phyloP scores from a whole-genome alignment of 345 rosid genomes.

The Syzygium aqueum region DNA sequence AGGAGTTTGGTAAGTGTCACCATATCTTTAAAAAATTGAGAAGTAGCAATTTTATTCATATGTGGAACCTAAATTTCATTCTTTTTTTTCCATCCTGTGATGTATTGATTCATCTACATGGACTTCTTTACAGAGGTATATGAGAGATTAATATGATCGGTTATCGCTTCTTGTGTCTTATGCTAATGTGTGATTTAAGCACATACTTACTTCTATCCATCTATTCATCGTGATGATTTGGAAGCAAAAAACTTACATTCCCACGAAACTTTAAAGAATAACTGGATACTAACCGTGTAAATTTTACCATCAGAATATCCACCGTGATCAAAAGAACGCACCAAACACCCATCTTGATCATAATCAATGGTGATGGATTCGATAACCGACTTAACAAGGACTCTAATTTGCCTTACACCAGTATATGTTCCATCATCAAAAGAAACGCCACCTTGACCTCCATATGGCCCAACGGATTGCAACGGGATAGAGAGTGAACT shows the following conservation, averaged over 20 bases:
- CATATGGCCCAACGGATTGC: neutral
- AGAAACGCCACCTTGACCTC: neutral
- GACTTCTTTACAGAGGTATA: neutral
- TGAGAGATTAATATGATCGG: neutral
- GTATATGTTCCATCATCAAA: neutral
- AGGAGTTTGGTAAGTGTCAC: neutral
- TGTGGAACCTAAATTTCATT: neutral
- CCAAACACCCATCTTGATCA: slow-evolving; percentile 3
- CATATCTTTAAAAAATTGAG: neutral
- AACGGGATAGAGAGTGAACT: neutral
- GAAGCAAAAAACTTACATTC: neutral
- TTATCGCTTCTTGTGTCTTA: neutral
- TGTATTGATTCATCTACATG: neutral
- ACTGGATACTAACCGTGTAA: neutral
- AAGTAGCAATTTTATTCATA: neutral
- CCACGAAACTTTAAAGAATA: neutral
- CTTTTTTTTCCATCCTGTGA: neutral
- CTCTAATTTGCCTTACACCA: neutral
- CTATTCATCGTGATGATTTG: neutral
- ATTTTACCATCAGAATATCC: neutral
- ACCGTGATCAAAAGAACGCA: neutral
- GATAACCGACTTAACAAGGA: neutral
- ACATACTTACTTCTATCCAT: neutral
- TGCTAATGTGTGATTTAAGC: neutral
- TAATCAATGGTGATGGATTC: neutral